Base-by-base conservation (phyloP, 148 eudicot genomes). In the Rhododendron molle region DNA sequence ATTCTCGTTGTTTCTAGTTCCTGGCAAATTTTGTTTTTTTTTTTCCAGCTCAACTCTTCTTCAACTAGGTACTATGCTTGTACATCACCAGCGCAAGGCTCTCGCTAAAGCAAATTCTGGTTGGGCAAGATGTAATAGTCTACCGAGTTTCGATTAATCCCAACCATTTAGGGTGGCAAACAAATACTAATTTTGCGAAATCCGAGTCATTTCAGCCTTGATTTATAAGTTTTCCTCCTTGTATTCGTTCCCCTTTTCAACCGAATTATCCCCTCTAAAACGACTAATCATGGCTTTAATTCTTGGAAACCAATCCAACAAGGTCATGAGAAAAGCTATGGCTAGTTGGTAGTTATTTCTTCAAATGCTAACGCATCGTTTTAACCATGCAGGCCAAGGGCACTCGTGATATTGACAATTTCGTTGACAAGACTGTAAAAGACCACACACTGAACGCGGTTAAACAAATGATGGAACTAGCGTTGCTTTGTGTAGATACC, bases 381-480 rank as follows among this genome's bases (percentile, higher is more conserved):
- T 38, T 52, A 56, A 50, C 23, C 54, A 23, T 74, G 80, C 72
- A 84, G 86, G 86, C 81, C 1, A 84, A 76, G 73, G 40, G 71
- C 36, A 77, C 9, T 2, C 26, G 78, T 36, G 67, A 13, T 32
- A 9, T 56, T 11, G 18, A 56, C 14, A 40, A 56, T 84, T 84
- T 84, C 7, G 52, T 84, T 10, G 86, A 84, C 82, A 84, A 54
- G 38, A 74, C 81, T 4, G 86, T n/a, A 58, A 84, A 46, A 40
- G 86, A 84, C 81, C 54, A 56, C 26, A 76, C 69, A 4, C 60
- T 54, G 14, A 38, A 76, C 12, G 58, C 74, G 1, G 49, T 84
- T 46, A 40, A 26, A 10, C 76, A 76, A 21, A 76, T 76, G 86
- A 54, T 77, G 82, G 52, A 84, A 16, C 73, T 84, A 40, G 86